These are phyloP conservation scores for Pharnaceum exiguum DNA, from an alignment of 148 eudicot species.

Conservation along the genomic window DNA sequence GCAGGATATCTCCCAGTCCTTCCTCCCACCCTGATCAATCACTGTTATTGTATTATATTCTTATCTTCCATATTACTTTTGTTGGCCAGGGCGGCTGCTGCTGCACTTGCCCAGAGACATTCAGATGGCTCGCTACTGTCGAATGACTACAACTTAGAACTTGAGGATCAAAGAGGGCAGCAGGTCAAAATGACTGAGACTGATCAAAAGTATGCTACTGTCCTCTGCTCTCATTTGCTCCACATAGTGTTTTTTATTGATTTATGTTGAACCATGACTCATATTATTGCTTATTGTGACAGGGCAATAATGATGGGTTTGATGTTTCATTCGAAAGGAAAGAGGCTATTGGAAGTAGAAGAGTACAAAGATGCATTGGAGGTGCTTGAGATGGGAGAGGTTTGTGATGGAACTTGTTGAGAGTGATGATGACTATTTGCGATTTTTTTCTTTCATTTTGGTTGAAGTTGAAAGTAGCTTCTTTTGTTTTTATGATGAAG, in stretches of 20 bases:
- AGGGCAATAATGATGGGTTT: constrained; percentile 97
- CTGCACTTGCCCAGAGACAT: constrained; percentile 68
- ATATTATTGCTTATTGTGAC: constrained; percentile 23
- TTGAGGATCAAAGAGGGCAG: constrained; percentile 85
- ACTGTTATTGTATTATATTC: too few relatives aligned
- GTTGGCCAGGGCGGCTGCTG: constrained; percentile 58
- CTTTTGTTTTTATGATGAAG: neutral
- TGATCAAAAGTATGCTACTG: constrained; percentile 68
- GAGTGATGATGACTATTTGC: neutral
- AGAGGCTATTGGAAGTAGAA: constrained; percentile 41
- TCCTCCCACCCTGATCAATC: too few relatives aligned
- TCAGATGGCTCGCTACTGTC: constrained; percentile 81
- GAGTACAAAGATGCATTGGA: constrained; percentile 76
- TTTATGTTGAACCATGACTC: too few relatives aligned
- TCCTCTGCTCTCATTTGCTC: too few relatives aligned
- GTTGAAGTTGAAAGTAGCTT: neutral
- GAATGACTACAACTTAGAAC: constrained; percentile 80
- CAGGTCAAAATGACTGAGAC: constrained; percentile 74
- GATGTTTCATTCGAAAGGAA: constrained; percentile 85
- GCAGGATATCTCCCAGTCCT: too few relatives aligned
- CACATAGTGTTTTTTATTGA: too few relatives aligned
- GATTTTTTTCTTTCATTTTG: neutral
- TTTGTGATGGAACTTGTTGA: constrained; percentile 16
- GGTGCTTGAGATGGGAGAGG: constrained; percentile 93
- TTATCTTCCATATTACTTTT: constrained; percentile 1